Conservation (phyloP, 1,284 basidiomycete species). For the Caloboletus inedulis region DNA sequence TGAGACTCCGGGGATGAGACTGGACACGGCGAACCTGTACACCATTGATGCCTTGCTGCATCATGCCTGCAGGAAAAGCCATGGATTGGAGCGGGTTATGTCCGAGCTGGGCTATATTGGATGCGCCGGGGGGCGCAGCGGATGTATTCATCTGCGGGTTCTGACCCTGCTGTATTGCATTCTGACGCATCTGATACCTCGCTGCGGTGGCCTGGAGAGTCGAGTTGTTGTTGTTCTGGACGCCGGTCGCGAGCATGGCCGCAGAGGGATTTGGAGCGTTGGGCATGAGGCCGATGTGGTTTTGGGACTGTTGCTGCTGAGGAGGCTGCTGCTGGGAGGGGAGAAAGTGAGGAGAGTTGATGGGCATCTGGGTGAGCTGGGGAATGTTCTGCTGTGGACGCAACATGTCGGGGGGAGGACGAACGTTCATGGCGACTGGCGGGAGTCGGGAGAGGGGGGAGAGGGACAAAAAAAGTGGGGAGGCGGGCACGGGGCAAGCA, state of each 20-base stretch:
- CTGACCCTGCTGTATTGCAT: conserved; percentile 34
- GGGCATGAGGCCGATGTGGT: conserved; percentile 34
- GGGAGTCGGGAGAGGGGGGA: conserved; percentile 5
- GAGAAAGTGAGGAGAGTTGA: conserved; percentile 39
- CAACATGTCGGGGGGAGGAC: conserved; percentile 42
- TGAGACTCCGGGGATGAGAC: conserved; percentile 48
- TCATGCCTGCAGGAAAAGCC: conserved; percentile 40
- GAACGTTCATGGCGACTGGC: conserved; percentile 36
- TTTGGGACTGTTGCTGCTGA: conserved; percentile 30
- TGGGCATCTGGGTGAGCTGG: conserved; percentile 41
- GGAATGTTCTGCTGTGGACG: conserved; percentile 40
- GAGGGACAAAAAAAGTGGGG: conserved; percentile 12
- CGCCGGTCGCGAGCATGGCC: conserved; percentile 27
- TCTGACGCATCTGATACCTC: conserved; percentile 31
- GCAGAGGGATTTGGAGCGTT: conserved; percentile 27
- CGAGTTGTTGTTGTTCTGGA: conserved; percentile 16
- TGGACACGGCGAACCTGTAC: conserved; percentile 45
- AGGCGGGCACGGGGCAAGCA: neutral
- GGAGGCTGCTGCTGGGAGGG: conserved; percentile 36
- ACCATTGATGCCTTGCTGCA: conserved; percentile 34
- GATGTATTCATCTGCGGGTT: conserved; percentile 40
- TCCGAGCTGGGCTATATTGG: conserved; percentile 40
- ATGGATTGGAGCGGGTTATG: conserved; percentile 38
- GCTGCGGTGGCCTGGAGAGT: conserved; percentile 22
- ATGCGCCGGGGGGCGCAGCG: conserved; percentile 30